Evolutionary conservation across 352 stramenopile genomes (phyloP), one percentile per base, ranked within the genome.

Genomic region (Phytophthora idaei): DNA sequence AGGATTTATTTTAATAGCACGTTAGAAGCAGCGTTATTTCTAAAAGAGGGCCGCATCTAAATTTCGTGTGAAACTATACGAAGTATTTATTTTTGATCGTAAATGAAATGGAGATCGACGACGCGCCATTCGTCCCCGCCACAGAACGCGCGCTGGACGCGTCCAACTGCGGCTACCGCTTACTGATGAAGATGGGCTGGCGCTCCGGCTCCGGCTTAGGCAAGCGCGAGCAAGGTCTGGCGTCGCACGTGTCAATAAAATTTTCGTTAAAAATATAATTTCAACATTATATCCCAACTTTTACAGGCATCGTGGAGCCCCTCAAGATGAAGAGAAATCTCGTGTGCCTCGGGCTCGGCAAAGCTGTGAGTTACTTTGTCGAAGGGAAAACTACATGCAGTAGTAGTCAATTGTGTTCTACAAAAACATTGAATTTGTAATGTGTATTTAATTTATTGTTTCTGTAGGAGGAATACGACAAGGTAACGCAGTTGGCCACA

Each of bases 131-230:
- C 37, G 29, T 17, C 21, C 39, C 39, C 5, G 15, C 17, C 17
- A 15, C 65, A 2, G 54, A 70, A 12, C 55, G 39, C 28, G 47
- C 73, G 28, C 64, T 87, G 57, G 78, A 85, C 39, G 68, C 50
- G 32, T 72, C 73, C 37, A 91, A 90, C 48, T 73, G 84, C 17
- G 84, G 84, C 46, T 90, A 83, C 53, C 75, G 74, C 17, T 45
- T 92, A 58, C 65, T 92, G 39, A 58, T 64, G 17, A 88, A 83
- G 57, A 87, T 90, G 81, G 84, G 84, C 29, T 92, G 84, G 84
- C 73, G 65, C 25, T 60, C 70, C 8, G 84, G 82, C 29, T 60
- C 64, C 21, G 82, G 84, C 0, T 64, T 92, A 29, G 84, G 84
- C 51, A 82, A 77, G 37, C 48, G 58, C 31, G 75, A 74, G 17